Conservation (phyloP, 2,329 filamentous ascomycete species). For the Aureobasidium mangrovei region DNA sequence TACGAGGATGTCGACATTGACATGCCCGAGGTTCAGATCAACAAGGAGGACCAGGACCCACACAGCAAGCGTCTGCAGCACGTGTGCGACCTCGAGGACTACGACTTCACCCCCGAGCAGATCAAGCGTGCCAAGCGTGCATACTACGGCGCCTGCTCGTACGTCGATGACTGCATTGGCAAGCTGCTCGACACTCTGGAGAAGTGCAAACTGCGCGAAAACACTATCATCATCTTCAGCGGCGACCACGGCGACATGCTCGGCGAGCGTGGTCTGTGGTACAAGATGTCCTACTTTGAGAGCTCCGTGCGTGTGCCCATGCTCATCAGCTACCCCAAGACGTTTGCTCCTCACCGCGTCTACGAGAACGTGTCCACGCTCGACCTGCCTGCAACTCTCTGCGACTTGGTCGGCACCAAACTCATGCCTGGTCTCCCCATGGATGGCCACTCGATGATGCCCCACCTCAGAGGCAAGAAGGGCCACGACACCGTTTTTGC, state of each 20-base stretch:
- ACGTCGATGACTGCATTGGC: conserved; percentile 87
- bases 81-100: conserved; percentile 78
- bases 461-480: conserved; percentile 60
- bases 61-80: conserved; percentile 82
- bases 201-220: conserved; percentile 67
- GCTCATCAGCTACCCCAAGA: conserved; percentile 69
- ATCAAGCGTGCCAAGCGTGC: conserved; percentile 77
- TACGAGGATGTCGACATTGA: conserved; percentile 86
- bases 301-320: conserved; percentile 82
- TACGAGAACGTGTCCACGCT: conserved; percentile 81
- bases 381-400: conserved; percentile 81
- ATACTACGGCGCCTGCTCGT: conserved; percentile 89
- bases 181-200: conserved; percentile 69
- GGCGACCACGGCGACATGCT: conserved; percentile 96
- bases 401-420: conserved; percentile 67
- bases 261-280: conserved; percentile 84
- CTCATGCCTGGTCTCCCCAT: conserved; percentile 66
- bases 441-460: conserved; percentile 73
- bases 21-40: conserved; percentile 67
- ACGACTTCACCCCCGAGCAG: conserved; percentile 75
- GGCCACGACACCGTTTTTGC: conserved; percentile 82
- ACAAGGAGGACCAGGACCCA: conserved; percentile 71
- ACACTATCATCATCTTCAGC: conserved; percentile 87
- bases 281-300: conserved; percentile 98
- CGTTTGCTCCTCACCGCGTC: conserved; percentile 67